phyloP scores from a whole-genome alignment of 202 grass and related monocot genomes.

The Cymbopogon flexuosus region DNA sequence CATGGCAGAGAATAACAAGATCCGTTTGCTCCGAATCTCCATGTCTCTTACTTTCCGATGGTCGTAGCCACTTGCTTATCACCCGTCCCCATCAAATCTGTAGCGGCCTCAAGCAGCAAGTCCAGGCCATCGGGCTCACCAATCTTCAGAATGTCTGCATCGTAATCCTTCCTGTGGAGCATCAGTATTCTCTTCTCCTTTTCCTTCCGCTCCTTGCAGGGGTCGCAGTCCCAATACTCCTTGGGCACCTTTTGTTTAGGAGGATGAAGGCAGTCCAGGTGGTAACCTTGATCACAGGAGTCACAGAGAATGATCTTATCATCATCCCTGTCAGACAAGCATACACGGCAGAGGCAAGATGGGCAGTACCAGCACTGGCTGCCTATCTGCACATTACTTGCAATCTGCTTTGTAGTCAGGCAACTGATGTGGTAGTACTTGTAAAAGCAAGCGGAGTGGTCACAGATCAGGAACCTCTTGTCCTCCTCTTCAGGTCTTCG shows the following conservation, averaged over 20 bases:
- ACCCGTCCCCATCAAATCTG: too few species aligned
- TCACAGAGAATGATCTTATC: conserved; percentile 44
- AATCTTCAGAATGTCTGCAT: neutral
- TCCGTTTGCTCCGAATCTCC: neutral
- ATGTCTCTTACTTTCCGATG: neutral
- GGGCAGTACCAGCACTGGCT: conserved; percentile 55
- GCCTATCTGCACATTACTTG: conserved; percentile 22
- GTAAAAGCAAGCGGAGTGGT: conserved; percentile 27
- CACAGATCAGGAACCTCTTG: conserved; percentile 41
- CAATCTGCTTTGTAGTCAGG: conserved; percentile 35
- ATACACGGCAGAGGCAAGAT: conserved; percentile 50
- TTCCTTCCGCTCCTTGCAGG: conserved; percentile 17
- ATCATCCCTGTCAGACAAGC: conserved; percentile 36
- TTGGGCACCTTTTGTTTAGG: conserved; percentile 15
- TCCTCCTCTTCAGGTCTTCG: neutral
- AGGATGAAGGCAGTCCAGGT: conserved; percentile 41
- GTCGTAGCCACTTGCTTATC: too few species aligned
- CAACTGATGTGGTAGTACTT: conserved; percentile 51
- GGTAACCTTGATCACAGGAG: conserved; percentile 49
- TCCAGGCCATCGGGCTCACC: neutral
- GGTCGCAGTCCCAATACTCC: conserved; percentile 34
- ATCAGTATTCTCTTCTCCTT: conserved; percentile 17
- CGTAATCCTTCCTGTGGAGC: conserved; percentile 33
- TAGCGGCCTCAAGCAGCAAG: neutral
- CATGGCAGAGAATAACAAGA: neutral